Evolutionary conservation across 2,329 filamentous ascomycete genomes (phyloP).

Genomic region (Pseudogymnoascus verrucosus): DNA sequence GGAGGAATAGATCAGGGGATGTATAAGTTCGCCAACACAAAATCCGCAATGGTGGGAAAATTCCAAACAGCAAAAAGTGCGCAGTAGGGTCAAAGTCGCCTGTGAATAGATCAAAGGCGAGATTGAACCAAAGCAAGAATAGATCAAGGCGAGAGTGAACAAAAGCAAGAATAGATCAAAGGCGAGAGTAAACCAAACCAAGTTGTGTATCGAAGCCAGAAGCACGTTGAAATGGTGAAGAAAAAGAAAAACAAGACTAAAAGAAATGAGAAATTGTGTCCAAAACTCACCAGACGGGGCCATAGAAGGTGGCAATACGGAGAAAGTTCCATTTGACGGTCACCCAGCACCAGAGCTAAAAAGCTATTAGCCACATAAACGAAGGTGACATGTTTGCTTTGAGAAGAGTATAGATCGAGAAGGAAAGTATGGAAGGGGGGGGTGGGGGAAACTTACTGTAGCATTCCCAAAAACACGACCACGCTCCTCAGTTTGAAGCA

Average conservation of each 20-base stretch:
- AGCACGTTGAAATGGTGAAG: neutral
- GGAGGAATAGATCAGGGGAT: neutral
- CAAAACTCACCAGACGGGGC: slow-evolving; percentile 52
- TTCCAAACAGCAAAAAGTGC: neutral
- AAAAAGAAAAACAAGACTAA: neutral
- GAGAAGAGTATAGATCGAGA: slow-evolving; percentile 44
- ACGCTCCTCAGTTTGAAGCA: slow-evolving; percentile 43
- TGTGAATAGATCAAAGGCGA: neutral
- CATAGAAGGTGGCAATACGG: slow-evolving; percentile 69
- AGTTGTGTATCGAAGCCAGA: neutral
- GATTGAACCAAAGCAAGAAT: neutral
- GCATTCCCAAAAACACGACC: slow-evolving; percentile 58
- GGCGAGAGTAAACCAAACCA: neutral
- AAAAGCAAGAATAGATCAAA: neutral
- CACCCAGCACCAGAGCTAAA: slow-evolving; percentile 71
- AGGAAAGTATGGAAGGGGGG: neutral
- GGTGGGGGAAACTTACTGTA: slow-evolving; percentile 10
- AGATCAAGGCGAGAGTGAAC: neutral
- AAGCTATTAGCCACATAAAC: slow-evolving; percentile 27
- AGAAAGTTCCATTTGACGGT: slow-evolving; percentile 57
- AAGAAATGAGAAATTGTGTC: neutral
- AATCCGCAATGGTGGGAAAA: neutral
- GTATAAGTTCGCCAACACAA: neutral
- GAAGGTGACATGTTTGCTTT: neutral
- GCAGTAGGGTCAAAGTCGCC: neutral